Percentiles rank a stretch among this genome's conserved stretches.
Conservation (phyloP, 768 basidiomycete species). For the Trametes meyenii region DNA sequence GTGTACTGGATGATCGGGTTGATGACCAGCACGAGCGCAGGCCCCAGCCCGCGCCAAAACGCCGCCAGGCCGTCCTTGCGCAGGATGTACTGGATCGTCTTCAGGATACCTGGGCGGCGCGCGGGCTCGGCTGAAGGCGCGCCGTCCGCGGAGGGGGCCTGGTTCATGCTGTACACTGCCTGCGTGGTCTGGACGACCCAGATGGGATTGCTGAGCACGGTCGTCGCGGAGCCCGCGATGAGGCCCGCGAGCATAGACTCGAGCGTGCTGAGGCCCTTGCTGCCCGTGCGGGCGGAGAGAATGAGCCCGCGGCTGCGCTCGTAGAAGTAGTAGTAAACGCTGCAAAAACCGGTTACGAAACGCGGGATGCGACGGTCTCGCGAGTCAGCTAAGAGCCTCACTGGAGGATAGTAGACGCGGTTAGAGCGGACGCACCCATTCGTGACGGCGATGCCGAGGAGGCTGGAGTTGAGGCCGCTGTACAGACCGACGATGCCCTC, state of each 20-base stretch:
- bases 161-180: constrained; percentile 61
- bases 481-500: constrained; percentile 89
- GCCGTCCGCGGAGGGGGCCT: constrained; percentile 12
- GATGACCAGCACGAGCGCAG: constrained; percentile 89
- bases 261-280: constrained; percentile 75
- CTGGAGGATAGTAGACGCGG: too few species aligned
- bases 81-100: constrained; percentile 70
- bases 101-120: constrained; percentile 40
- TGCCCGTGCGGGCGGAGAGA: constrained; percentile 51
- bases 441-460: constrained; percentile 90
- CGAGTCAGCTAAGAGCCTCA: too few species aligned
- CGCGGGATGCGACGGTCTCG: background rate
- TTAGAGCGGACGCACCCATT: constrained; percentile 64
- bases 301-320: constrained; percentile 66
- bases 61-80: constrained; percentile 76
- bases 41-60: constrained; percentile 92
- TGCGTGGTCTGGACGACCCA: constrained; percentile 97
- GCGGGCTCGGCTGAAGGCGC: constrained; percentile 33
- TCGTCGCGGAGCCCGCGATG: constrained; percentile 89
- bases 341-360: constrained; percentile 32
- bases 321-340: constrained; percentile 94
- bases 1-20: constrained; percentile 97
- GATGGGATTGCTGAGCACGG: constrained; percentile 88
- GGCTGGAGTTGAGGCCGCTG: constrained; percentile 80
- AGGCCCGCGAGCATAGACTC: constrained; percentile 90